Evolutionary conservation across 2,329 filamentous ascomycete genomes (phyloP).

Genomic region (Epichloe sp.): DNA sequence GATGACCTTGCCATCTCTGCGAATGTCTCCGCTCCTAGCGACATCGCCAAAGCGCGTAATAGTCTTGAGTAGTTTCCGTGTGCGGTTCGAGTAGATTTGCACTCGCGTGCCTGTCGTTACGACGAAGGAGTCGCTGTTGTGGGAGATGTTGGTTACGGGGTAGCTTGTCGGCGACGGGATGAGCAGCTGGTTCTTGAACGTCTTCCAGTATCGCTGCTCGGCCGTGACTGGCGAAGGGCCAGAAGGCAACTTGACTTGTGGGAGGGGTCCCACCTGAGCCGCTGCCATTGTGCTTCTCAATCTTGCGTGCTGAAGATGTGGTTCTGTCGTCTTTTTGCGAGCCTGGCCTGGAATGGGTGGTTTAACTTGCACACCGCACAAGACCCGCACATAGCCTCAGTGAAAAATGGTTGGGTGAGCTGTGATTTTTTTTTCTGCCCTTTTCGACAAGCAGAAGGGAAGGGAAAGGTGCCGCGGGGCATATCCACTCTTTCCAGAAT

Average conservation of each 20-base stretch:
- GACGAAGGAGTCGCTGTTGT: slow-evolving; percentile 65
- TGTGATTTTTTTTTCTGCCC: slow-evolving; percentile 16
- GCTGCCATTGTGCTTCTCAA: slow-evolving; percentile 34
- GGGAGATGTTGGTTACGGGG: slow-evolving; percentile 81
- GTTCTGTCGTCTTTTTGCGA: not conserved
- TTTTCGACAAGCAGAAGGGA: slow-evolving; percentile 5
- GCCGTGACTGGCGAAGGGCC: slow-evolving; percentile 74
- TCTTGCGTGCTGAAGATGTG: not conserved
- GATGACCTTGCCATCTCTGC: slow-evolving; percentile 76
- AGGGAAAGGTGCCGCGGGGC: slow-evolving; percentile 1
- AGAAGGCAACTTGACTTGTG: slow-evolving; percentile 69
- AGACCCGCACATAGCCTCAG: too few species aligned
- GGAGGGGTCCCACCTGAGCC: slow-evolving; percentile 68
- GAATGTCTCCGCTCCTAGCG: slow-evolving; percentile 77
- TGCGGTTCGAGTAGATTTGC: slow-evolving; percentile 86
- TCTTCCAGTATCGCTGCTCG: slow-evolving; percentile 93
- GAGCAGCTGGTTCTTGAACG: slow-evolving; percentile 82
- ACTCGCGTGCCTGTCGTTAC: slow-evolving; percentile 90
- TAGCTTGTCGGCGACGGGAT: slow-evolving; percentile 84
- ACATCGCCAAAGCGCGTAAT: slow-evolving; percentile 89
- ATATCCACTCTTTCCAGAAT: not conserved
- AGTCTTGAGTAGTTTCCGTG: slow-evolving; percentile 82
- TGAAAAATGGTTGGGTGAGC: slow-evolving; percentile 2
- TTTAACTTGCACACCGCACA: not conserved
- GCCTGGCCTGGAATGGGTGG: not conserved